Conservation (phyloP, 352 stramenopile genomes). For the Blastocystis sp. region DNA sequence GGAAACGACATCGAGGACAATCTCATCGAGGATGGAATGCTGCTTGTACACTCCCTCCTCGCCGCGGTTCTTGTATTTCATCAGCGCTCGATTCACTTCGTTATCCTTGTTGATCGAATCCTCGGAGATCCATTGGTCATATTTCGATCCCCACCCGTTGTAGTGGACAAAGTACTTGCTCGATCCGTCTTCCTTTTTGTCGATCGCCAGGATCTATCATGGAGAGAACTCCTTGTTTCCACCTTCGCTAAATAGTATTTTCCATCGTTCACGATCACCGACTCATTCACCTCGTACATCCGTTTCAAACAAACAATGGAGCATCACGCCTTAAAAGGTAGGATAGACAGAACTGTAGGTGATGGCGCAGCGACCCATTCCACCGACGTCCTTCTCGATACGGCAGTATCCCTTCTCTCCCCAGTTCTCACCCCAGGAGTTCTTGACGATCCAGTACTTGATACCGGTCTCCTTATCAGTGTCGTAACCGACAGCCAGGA, state of each 20-base stretch:
- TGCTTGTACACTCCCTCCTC: background rate
- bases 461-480: conserved; percentile 69
- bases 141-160: background rate
- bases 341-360: conserved; percentile 57
- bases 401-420: conserved; percentile 61
- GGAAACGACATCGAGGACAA: background rate
- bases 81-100: conserved; percentile 23
- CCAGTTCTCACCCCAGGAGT: conserved; percentile 72
- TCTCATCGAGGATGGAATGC: background rate
- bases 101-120: conserved; percentile 9
- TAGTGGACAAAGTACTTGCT: conserved; percentile 1
- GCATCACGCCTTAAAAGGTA: conserved; percentile 24
- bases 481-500: conserved; percentile 82
- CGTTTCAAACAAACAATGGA: background rate
- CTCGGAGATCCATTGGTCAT: background rate
- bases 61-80: background rate
- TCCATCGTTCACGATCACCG: background rate
- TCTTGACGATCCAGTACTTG: conserved; percentile 84
- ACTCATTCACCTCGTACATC: background rate
- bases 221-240: background rate
- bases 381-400: conserved; percentile 57
- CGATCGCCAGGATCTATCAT: background rate
- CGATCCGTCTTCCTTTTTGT: background rate
- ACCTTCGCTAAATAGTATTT: conserved; percentile 3
- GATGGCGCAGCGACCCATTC: conserved; percentile 49